Evolutionary conservation across 441 rosid genomes (phyloP), one percentile per base, ranked within the genome.

Genomic region (Mallotus japonicus): DNA sequence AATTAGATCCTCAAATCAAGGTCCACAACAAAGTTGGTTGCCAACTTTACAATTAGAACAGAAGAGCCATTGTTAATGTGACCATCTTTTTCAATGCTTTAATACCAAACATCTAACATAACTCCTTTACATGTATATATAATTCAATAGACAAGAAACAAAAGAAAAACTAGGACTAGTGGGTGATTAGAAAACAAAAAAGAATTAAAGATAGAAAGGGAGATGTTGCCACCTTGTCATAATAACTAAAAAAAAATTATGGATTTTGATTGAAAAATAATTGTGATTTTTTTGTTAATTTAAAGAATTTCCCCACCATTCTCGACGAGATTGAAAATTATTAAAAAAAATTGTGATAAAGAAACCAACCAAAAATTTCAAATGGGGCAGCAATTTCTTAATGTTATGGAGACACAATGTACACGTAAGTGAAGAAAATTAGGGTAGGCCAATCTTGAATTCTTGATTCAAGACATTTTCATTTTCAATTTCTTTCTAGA

Each of bases 11-110:
- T 53, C 37, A 69, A 69, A 10, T 78, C 20, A 83, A 64, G 71
- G 53, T 76, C 73, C 80, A 69, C 70, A 12, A 54, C n/a, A 73
- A 83, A 78, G 71, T 65, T 59, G 72, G 80, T 19, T 67, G 53
- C 78, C 74, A 9, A 60, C 86, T 76, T 74, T 68, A 46, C 65
- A 68, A 44, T 70, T 78, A 57, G 69, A 78, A 61, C 16, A 22
- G 60, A 5, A 71, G 37, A 51, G 47, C 67, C 16, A 51, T 57
- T 1, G 50, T 34, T 54, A 20, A 17, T 10, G 49, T 47, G 20
- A 32, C 1, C 59, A 56, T 65, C 46, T 37, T 66, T 65, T 63
- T 58, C 57, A 63, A 58, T 68, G 68, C 56, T 51, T 32, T 28
- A 42, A 12, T 57, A 42, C 54, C 16, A 44, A 67, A 12, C 51